Percentiles rank a stretch among this genome's conserved stretches.
Conservation (phyloP, 805 yeast genomes). For the Wickerhamiella vanderwaltii region DNA sequence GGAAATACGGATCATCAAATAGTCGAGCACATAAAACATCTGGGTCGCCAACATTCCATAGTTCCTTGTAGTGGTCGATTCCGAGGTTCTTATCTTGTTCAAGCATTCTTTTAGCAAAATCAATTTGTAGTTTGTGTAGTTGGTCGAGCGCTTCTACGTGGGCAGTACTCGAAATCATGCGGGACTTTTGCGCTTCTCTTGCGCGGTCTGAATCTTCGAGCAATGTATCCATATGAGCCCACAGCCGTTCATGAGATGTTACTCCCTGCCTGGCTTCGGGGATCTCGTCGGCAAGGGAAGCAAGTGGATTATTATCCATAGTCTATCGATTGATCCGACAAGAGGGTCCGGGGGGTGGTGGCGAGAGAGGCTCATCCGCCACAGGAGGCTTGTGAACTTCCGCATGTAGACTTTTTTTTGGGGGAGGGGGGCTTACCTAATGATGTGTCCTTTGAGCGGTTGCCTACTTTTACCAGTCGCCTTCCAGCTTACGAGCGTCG, state of each 20-base stretch:
- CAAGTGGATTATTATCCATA: not conserved
- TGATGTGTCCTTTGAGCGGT: too few species aligned
- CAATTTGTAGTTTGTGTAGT: conserved; percentile 46
- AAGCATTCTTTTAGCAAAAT: conserved; percentile 33
- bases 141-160: conserved; percentile 42
- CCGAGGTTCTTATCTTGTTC: conserved; percentile 22
- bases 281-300: conserved; percentile 32
- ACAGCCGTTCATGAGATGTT: conserved; percentile 60
- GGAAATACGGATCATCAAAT: conserved; percentile 41
- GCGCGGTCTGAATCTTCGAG: conserved; percentile 65
- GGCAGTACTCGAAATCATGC: conserved; percentile 30
- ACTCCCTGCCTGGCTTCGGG: conserved; percentile 47
- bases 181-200: conserved; percentile 23
- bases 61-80: conserved; percentile 27
- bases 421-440: too few species aligned
- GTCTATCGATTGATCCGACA: too few species aligned
- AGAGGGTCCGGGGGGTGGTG: too few species aligned
- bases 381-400: too few species aligned
- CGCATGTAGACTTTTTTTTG: too few species aligned
- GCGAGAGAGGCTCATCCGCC: too few species aligned
- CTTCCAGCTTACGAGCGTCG: too few species aligned
- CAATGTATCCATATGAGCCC: conserved; percentile 79
- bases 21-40: conserved; percentile 27
- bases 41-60: conserved; percentile 21
- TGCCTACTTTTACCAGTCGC: too few species aligned